Conservation (phyloP, 202 grass and related monocot genomes). For the Zoysia matrella region DNA sequence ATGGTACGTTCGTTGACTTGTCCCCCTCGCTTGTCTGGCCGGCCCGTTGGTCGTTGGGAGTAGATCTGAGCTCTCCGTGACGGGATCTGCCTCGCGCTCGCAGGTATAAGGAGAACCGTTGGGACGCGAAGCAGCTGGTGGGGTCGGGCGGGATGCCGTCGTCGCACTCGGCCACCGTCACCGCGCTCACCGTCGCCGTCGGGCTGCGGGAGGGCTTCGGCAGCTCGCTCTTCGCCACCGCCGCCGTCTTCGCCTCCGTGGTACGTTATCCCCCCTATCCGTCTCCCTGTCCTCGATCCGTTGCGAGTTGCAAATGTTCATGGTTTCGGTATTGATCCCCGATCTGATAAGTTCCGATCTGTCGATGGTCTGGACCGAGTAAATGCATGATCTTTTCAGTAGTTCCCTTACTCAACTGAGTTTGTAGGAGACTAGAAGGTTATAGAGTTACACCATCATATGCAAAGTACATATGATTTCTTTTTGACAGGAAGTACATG, state of each 20-base stretch:
- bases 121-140: conserved; percentile 92
- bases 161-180: conserved; percentile 93
- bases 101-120: conserved; percentile 97
- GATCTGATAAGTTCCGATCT: conserved; percentile 4
- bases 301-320: conserved; percentile 9
- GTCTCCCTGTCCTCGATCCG: no score
- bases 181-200: conserved; percentile 73
- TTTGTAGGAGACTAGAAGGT: not conserved
- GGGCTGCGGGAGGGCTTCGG: conserved; percentile 64
- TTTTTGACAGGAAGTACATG: not conserved
- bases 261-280: conserved; percentile 21
- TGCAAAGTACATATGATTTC: not conserved
- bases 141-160: conserved; percentile 96
- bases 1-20: conserved; percentile 41
- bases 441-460: not conserved
- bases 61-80: conserved; percentile 42
- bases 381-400: conserved; percentile 24
- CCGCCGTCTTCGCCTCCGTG: no score
- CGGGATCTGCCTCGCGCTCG: conserved; percentile 9
- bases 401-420: not conserved
- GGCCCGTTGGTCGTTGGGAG: not conserved
- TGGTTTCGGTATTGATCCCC: not conserved
- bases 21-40: not conserved
- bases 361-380: not conserved
- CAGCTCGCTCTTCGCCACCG: no score